These are phyloP conservation scores for Singerocomus inundabilis DNA, from an alignment of 1,284 basidiomycete species.

Conservation along the genomic window DNA sequence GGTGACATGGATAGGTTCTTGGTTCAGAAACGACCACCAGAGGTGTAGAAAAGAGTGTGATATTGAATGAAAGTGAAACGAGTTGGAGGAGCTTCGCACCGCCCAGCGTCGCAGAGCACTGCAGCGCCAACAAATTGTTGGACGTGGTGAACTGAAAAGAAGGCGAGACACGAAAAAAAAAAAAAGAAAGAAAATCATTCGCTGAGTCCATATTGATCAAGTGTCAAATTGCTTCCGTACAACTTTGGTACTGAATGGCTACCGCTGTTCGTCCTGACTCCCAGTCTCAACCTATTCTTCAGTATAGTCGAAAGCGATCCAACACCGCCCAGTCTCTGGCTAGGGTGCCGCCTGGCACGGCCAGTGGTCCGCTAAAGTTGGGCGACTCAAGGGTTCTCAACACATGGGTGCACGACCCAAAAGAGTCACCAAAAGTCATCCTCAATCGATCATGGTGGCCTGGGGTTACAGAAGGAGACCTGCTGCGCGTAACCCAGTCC, in stretches of 20 bases:
- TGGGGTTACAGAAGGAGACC: conserved; percentile 70
- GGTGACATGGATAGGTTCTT: conserved; percentile 14
- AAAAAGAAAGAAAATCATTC: not conserved
- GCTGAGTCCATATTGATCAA: conserved; percentile 2
- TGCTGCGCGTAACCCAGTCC: conserved; percentile 53
- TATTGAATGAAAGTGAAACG: conserved; percentile 23
- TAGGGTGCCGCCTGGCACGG: conserved; percentile 36
- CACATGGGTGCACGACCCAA: conserved; percentile 73
- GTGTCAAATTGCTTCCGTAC: conserved; percentile 6
- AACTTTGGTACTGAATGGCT: conserved; percentile 37
- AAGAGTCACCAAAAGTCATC: conserved; percentile 55
- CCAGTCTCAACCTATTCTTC: conserved; percentile 41
- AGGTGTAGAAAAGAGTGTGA: conserved; percentile 25
- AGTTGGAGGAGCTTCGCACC: conserved; percentile 5
- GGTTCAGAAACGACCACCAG: not conserved
- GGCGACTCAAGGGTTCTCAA: conserved; percentile 64
- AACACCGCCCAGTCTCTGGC: conserved; percentile 68
- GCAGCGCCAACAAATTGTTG: not conserved
- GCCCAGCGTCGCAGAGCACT: conserved; percentile 14
- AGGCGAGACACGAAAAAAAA: not conserved
- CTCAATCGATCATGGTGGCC: conserved; percentile 75
- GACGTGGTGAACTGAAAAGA: conserved; percentile 1
- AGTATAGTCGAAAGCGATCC: conserved; percentile 61
- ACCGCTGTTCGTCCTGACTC: conserved; percentile 59
- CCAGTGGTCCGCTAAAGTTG: conserved; percentile 44